phyloP scores from a whole-genome alignment of 345 rosid species.

The Salix arbutifolia region DNA sequence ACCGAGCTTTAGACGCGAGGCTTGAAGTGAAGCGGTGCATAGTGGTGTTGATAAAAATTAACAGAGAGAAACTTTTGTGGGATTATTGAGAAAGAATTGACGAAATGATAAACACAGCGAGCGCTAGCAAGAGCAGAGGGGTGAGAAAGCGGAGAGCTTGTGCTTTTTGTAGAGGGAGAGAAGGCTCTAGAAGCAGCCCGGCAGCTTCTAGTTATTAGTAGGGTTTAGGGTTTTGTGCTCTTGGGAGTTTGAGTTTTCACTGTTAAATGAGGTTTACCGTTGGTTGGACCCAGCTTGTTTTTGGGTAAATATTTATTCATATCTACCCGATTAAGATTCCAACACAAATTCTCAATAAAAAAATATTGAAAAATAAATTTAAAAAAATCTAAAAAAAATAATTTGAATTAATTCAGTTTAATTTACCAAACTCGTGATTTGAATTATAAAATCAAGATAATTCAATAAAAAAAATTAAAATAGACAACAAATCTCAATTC shows the following conservation, averaged over 20 bases:
- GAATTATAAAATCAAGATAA: too few species aligned
- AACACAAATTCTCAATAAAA: not conserved
- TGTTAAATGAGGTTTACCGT: not conserved
- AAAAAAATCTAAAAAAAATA: too few species aligned
- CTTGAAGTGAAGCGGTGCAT: constrained; percentile 67
- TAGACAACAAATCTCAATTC: too few species aligned
- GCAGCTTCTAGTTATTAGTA: constrained; percentile 15
- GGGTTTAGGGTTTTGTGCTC: constrained; percentile 60
- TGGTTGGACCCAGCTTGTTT: not conserved
- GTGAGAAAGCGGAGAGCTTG: not conserved
- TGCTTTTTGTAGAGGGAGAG: constrained; percentile 13
- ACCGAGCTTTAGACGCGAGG: constrained; percentile 66
- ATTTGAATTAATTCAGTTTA: too few species aligned
- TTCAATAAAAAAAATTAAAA: too few species aligned
- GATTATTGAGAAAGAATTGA: not conserved
- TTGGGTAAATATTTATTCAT: not conserved
- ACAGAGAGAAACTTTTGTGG: not conserved
- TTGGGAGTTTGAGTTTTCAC: not conserved
- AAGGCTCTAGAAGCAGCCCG: constrained; percentile 52
- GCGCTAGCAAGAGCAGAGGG: not conserved
- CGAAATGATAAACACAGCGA: not conserved
- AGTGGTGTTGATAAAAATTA: not conserved
- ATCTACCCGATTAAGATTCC: not conserved
- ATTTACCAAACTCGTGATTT: too few species aligned
- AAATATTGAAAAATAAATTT: not conserved